Base-by-base conservation (phyloP, 2,329 filamentous ascomycete genomes). In the Colletotrichum sp. region DNA sequence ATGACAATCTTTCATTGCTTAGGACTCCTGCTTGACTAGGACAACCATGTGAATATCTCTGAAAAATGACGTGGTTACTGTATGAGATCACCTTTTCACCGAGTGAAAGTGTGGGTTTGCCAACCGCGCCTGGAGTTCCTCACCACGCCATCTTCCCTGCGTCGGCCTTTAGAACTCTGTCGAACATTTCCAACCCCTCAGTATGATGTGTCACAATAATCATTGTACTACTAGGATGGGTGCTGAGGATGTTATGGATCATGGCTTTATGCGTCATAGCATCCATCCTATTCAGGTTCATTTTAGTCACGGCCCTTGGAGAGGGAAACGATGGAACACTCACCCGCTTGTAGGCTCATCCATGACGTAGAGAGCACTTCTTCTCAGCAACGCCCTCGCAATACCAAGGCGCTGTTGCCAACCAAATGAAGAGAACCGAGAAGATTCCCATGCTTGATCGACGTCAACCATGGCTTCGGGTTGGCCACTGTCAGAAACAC, bases 401-500 rank as follows among this genome's bases (percentile, higher is more conserved):
- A 61, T 32, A 7, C 59, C 59, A 61, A 61, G 59, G 18, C 59
- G 24, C 59, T 61, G 59, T 26, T 61, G 59, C 59, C 59, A 34
- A 32, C 59, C 59, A 12, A 32, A 32, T 2, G 28, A 61, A n/a
- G 59, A 61, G 32, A 28, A 61, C 0, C 2, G 10, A 18, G 59
- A 61, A 18, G 9, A 34, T 30, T 61, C 59, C 59, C 59, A 61
- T 7, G 26, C 3, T 61, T 61, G 59, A 32, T 61, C 59, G 18
- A 61, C 12, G 7, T 61, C 59, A 32, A 61, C 3, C 1, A 26
- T 30, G 30, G 10, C 28, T 32, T 61, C 59, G 1, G 28, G 28
- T 0, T n/a, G 26, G 28, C 28, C 10, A 13, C 5, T 0, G 18
- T 32, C 28, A 0, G 59, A 32, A 0, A 61, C 2, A 6, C 59